A percentile compares a stretch with the other conserved stretches of the same genome.
Evolutionary conservation across 257 asterid species (phyloP).

Genomic region (Leptodermis oblonga): DNA sequence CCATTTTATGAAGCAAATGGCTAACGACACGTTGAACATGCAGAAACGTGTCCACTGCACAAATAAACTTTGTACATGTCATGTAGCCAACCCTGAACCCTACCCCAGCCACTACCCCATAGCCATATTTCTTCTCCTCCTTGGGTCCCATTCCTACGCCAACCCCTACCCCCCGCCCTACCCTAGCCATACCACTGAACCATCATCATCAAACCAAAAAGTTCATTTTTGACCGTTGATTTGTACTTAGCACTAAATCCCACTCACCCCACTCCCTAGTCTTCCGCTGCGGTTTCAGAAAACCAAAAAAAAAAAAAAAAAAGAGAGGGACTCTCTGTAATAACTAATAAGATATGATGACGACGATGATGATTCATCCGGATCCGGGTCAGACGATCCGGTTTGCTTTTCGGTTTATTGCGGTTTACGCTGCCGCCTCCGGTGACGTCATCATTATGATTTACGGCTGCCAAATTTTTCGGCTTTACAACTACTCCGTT

Average conservation of each 20-base stretch:
- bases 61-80: no score
- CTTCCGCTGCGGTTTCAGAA: no score
- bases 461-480: not conserved
- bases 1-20: conserved; percentile 6
- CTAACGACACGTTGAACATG: conserved; percentile 53
- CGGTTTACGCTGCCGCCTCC: not conserved
- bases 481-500: not conserved
- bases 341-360: no score
- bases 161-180: no score
- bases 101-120: not conserved
- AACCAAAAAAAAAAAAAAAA: no score
- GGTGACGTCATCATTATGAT: not conserved
- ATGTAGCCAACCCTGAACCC: no score
- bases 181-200: conserved; percentile 1
- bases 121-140: not conserved
- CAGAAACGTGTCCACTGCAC: conserved; percentile 41
- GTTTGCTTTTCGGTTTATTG: not conserved
- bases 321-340: no score
- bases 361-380: no score
- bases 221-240: conserved; percentile 51
- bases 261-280: not conserved
- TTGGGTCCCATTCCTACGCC: conserved; percentile 40
- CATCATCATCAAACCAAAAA: conserved; percentile 45
- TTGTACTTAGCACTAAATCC: not conserved
- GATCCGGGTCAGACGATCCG: no score